Evolutionary conservation across 2,329 filamentous ascomycete species (phyloP), one percentile per base, ranked within the genome.

Genomic region (Amylocarpus encephaloides): DNA sequence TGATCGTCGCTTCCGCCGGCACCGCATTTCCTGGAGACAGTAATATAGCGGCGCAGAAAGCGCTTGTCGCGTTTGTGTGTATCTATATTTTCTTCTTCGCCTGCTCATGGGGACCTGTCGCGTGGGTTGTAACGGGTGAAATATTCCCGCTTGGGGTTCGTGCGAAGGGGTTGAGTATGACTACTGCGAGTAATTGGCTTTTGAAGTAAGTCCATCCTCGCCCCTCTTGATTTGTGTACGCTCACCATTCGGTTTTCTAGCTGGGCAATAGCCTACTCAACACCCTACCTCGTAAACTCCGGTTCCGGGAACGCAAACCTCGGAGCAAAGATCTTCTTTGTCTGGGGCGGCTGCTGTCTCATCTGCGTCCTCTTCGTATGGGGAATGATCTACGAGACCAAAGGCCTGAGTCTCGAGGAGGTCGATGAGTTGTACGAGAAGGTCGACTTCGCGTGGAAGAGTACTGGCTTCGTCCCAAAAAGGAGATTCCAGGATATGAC

Each of bases 301-400:
- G 84, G 87, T 10, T 59, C 73, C 0, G 84, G 85, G 39, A 83
- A 86, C 53, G 85, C 84, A 57, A 86, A 91, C 65, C 72, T 92
- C 18, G 79, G 83, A 63, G 78, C 80, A 55, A 86, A 85, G 68
- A 85, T 89, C 64, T 88, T 89, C 75, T 89, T 88, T 68, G 75
- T 89, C 64, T 90, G 85, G 85, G 85, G 85, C 53, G 82, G 68
- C 6, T 78, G 77, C 61, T 89, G 85, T 71, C 82, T 86, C 66
- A 54, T 84, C 45, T 85, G 82, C 66, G 85, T 88, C 56, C 70
- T 81, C 10, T 88, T 88, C 63, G 84, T 87, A 13, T 86, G 79
- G 65, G 84, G 85, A 66, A 80, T 83, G 70, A 82, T 95, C 63
- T 92, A 92, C 64, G 89, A 93, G 73, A 95, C 89, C 51, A 94